These are phyloP conservation scores for Phaeosphaeriaceae sp. DNA, from an alignment of 2,329 filamentous ascomycete genomes.

Conservation along the genomic window DNA sequence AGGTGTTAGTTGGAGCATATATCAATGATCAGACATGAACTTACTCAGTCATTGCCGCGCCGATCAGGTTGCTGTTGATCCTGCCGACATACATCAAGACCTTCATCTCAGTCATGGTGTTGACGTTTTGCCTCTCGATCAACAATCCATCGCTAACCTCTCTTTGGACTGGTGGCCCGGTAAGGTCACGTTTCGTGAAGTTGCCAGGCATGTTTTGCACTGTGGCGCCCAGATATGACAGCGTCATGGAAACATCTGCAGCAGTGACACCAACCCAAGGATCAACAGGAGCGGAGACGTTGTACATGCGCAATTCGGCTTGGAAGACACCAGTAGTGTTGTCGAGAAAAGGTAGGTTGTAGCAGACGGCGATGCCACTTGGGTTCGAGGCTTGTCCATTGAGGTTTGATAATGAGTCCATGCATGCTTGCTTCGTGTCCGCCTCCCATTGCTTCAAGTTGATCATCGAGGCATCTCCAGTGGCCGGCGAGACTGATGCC, in stretches of 20 bases:
- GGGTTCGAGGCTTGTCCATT: conserved; percentile 70
- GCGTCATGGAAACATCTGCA: conserved; percentile 51
- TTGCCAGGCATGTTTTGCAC: conserved; percentile 50
- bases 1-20: conserved; percentile 15
- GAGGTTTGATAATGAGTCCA: conserved; percentile 62
- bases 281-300: conserved; percentile 66
- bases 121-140: conserved; percentile 37
- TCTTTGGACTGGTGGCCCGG: conserved; percentile 33
- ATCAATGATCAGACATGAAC: conserved; percentile 32
- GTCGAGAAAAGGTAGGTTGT: conserved; percentile 78
- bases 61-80: conserved; percentile 67
- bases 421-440: conserved; percentile 64
- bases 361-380: conserved; percentile 80
- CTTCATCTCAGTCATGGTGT: conserved; percentile 57
- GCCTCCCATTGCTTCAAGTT: conserved; percentile 46
- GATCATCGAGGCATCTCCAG: conserved; percentile 43
- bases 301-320: conserved; percentile 78
- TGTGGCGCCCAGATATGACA: conserved; percentile 53
- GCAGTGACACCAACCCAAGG: conserved; percentile 54
- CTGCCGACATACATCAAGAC: conserved; percentile 74
- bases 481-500: conserved; percentile 40
- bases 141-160: conserved; percentile 32
- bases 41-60: conserved; percentile 67
- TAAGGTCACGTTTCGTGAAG: conserved; percentile 39
- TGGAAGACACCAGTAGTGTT: conserved; percentile 74